Base-by-base conservation (phyloP, 2,329 filamentous ascomycete species). In the Colletotrichum graminicola region DNA sequence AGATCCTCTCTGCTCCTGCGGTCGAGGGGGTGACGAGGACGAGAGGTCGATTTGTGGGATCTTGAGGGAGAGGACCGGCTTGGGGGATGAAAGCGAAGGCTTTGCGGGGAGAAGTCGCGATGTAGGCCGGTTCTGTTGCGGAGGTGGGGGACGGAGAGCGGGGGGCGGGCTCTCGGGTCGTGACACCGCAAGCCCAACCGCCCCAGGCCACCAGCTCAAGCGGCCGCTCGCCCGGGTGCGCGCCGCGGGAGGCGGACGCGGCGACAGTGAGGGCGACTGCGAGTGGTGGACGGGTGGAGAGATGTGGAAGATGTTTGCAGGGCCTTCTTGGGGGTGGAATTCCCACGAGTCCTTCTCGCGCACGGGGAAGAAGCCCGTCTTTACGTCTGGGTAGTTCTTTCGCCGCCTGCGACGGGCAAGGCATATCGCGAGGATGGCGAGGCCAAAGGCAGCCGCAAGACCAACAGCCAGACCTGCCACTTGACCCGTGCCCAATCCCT, bases 361-460 rank as follows among this genome's bases (percentile, higher is more conserved):
- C 70, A 79, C 77, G 5, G 79, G 78, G 62, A 81, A 78, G 72
- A 85, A 83, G 3, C 79, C 81, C 3, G 77, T 81, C 73, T 81
- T 81, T 60, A 78, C 75, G 23, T 79, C 79, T 36, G 75, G 79
- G 62, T 82, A 82, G 26, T 79, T 82, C 75, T 78, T 81, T 61
- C 80, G 81, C n/a, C 86, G 83, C 11, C 79, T 75, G 62, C 78
- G 80, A 56, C 85, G 81, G 4, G 83, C 81, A 18, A 87, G 66
- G 10, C 88, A 74, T 32, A 89, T 83, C 16, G 87, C 76, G 5
- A 81, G 82, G 36, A 89, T 75, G 7, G 84, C 86, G 23, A 91
- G 74, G 5, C 84, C 72, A 3, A 72, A 18, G 0, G 70, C 73
- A 21, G 67, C 73, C 8, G 65, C 71, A 16, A 74, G 45, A 32